Base-by-base conservation (phyloP, 1,284 basidiomycete genomes). In the Naganishia cerealis region DNA sequence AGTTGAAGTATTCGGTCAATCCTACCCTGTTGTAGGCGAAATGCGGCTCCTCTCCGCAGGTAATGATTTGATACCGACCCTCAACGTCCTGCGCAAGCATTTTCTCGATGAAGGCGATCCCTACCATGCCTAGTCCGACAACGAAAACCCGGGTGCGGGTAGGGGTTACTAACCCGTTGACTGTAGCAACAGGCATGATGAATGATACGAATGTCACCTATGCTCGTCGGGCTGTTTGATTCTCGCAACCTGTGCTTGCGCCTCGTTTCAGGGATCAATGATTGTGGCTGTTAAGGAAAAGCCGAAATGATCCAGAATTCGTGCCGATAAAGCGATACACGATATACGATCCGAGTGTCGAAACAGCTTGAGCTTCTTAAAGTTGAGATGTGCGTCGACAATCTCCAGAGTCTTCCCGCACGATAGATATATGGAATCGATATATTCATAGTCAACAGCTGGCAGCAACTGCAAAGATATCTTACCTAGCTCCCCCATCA, bases 91-190 rank as follows among this genome's bases (percentile, higher is more conserved):
- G 80, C 66, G 83, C 84, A 62, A 86, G 82, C 70, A 88, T 81
- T 76, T 87, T 90, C 78, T 86, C 88, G 71, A 88, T 87, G 78
- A 88, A 87, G 0, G 86, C 87, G 48, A 88, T 87, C 15, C 86
- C 86, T 48, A 87, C 86, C 87, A 88, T 88, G 29, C 87, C 88
- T 8, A 89, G 81, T 2, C 87, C 88, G 59, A 86, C 87, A 68
- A 86, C 84, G 58, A 85, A 83, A 57, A 86, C 74, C 53, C 74
- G 71, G 12, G 71, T 68, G 15, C 74, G 70, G 12, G 56, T 63
- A 6, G 61, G 61, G 38, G 61, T 63, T 36, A 63, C 29, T 12
- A 54, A 26, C 38, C 61, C 61, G n/a, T 63, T 63, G 13, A 54
- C 61, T n/a, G 61, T 63, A 6, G 61, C 36, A 16, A 63, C 50